phyloP scores from a whole-genome alignment of 2,329 filamentous ascomycete species.

The Sphaerulina vaccinii region DNA sequence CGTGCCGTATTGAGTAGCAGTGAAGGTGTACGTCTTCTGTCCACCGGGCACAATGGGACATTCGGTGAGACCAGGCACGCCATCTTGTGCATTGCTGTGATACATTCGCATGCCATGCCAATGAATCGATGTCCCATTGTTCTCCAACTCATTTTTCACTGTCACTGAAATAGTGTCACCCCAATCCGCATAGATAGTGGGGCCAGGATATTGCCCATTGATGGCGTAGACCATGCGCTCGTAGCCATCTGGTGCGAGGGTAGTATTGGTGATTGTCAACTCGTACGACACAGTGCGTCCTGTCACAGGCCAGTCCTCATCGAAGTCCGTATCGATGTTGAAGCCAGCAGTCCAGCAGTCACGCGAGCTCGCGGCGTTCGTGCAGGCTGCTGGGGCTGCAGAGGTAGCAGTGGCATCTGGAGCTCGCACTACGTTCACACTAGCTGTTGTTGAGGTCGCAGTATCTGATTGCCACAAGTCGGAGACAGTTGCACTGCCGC shows the following conservation, averaged over 20 bases:
- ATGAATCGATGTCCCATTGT: constrained; percentile 63
- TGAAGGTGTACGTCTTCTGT: constrained; percentile 58
- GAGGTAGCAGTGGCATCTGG: not conserved
- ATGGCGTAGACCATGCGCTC: constrained; percentile 47
- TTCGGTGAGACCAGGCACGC: constrained; percentile 52
- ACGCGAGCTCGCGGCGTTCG: constrained; percentile 31
- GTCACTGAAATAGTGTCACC: constrained; percentile 49
- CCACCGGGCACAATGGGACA: constrained; percentile 52
- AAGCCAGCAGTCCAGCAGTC: constrained; percentile 33
- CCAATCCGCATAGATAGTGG: constrained; percentile 33
- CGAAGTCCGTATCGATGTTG: constrained; percentile 38
- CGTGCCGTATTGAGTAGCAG: constrained; percentile 51
- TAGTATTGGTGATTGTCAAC: constrained; percentile 37
- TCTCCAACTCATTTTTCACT: constrained; percentile 53
- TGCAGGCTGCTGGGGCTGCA: constrained; percentile 30
- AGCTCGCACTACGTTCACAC: not conserved
- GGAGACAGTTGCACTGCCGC: constrained; percentile 37
- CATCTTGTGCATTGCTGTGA: constrained; percentile 57
- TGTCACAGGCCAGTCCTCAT: constrained; percentile 36
- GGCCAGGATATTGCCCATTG: constrained; percentile 64
- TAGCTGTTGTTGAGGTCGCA: constrained; percentile 15
- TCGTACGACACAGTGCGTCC: constrained; percentile 38
- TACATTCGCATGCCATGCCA: constrained; percentile 63
- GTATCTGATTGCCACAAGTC: constrained; percentile 40
- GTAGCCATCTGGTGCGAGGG: constrained; percentile 49